These are phyloP conservation scores for Hypoxylon fuscum DNA, from an alignment of 495 filamentous ascomycete species.

Conservation along the genomic window DNA sequence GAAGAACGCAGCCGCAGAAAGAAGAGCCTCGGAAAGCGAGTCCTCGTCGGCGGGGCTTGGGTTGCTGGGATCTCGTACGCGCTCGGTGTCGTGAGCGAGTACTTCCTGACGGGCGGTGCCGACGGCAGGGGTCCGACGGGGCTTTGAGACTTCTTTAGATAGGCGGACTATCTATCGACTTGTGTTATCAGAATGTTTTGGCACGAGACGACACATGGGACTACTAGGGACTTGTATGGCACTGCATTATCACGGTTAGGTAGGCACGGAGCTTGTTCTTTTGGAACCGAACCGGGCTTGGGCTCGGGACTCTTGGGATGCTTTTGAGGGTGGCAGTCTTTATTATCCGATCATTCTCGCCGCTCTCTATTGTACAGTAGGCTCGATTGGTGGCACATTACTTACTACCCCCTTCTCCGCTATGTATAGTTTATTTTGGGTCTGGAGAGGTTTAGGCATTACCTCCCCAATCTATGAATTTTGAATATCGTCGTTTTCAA, in stretches of 20 bases:
- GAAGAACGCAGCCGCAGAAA: constrained; percentile 42
- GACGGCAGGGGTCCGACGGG: constrained; percentile 64
- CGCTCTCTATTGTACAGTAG: constrained; percentile 26
- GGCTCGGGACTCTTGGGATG: constrained; percentile 13
- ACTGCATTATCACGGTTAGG: constrained; percentile 25
- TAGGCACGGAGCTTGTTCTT: constrained; percentile 11
- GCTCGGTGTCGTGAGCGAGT: constrained; percentile 73
- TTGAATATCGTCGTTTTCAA: not conserved
- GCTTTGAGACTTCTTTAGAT: constrained; percentile 45
- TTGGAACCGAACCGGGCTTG: too few relatives aligned
- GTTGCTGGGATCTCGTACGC: constrained; percentile 72
- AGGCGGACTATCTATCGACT: not conserved
- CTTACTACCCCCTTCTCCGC: constrained; percentile 20
- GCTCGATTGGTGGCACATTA: constrained; percentile 10
- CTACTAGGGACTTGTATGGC: constrained; percentile 18
- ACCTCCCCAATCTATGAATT: constrained; percentile 14
- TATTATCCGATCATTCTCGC: constrained; percentile 19
- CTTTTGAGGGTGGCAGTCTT: too few relatives aligned
- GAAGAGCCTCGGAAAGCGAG: constrained; percentile 55
- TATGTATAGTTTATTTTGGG: constrained; percentile 6
- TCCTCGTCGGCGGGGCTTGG: constrained; percentile 65
- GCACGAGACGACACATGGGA: constrained; percentile 9
- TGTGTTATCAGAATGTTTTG: not conserved
- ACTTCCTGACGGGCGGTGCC: constrained; percentile 66
- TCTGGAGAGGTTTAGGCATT: not conserved